Conservation (phyloP, 73 alveolate species). For the Paramecium pentaurelia region DNA sequence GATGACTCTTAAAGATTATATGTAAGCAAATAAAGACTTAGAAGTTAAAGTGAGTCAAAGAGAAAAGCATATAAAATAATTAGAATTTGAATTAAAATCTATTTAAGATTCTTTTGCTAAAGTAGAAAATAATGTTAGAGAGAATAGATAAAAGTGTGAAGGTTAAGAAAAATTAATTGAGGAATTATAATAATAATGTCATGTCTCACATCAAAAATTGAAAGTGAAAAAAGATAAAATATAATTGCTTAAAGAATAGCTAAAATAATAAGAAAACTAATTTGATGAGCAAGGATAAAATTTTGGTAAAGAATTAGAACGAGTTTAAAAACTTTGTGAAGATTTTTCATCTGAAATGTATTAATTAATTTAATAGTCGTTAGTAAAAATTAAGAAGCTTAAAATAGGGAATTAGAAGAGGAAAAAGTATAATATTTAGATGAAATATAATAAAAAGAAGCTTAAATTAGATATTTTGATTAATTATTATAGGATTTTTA, state of each 20-base stretch:
- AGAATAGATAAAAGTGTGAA: not conserved
- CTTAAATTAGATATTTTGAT: slow-evolving; percentile 26
- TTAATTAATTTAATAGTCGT: not conserved
- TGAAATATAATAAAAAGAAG: not conserved
- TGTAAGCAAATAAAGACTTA: slow-evolving; percentile 15
- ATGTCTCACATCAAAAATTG: not conserved
- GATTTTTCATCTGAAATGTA: slow-evolving; percentile 50
- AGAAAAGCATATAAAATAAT: slow-evolving; percentile 21
- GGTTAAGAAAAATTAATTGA: not conserved
- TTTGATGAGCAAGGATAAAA: slow-evolving; percentile 19
- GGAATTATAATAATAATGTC: not conserved
- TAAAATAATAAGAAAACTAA: not conserved
- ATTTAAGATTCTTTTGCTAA: not conserved
- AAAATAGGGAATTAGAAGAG: not conserved
- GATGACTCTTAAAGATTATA: slow-evolving; percentile 41
- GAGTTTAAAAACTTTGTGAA: slow-evolving; percentile 28
- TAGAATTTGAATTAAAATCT: slow-evolving; percentile 10
- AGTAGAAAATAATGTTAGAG: not conserved
- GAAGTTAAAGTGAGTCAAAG: not conserved
- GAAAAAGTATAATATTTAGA: not conserved
- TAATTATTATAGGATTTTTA: not conserved
- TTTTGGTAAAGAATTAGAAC: slow-evolving; percentile 42
- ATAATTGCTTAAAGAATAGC: not conserved
- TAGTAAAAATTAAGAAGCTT: slow-evolving; percentile 33
- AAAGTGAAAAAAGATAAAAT: not conserved